A percentile compares a stretch with the other conserved stretches of the same genome.
phyloP scores from a whole-genome alignment of 2,329 filamentous ascomycete genomes.

The Hymenoscyphus fraxineus region DNA sequence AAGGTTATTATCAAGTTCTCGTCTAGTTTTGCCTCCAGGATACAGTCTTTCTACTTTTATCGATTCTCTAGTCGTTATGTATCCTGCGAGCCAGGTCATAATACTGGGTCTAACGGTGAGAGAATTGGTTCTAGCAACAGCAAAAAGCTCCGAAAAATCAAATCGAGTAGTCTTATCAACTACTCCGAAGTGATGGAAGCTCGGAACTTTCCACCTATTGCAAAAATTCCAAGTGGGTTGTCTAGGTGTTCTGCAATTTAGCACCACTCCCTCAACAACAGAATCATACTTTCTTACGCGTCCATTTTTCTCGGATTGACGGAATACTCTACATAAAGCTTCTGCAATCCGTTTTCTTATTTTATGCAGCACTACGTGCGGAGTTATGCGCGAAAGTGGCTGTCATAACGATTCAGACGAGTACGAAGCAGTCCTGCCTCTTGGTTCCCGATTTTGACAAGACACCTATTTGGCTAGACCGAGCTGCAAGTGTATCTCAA shows the following conservation, averaged over 20 bases:
- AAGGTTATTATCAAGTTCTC: not conserved
- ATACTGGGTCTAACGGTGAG: slow-evolving; percentile 5
- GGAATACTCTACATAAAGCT: slow-evolving; percentile 5
- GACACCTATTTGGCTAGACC: not conserved
- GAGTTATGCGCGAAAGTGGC: slow-evolving; percentile 9
- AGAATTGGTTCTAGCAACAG: slow-evolving; percentile 1
- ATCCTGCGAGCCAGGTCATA: slow-evolving; percentile 10
- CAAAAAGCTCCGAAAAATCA: not conserved
- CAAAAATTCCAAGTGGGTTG: not conserved
- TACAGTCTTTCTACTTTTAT: slow-evolving; percentile 1
- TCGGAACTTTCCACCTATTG: not conserved
- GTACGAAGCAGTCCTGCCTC: not conserved
- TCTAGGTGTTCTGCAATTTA: not conserved
- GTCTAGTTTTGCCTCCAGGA: not conserved
- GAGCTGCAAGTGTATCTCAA: slow-evolving; percentile 5
- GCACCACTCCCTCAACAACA: not conserved
- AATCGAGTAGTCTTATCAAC: not conserved
- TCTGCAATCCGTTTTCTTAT: slow-evolving; percentile 9
- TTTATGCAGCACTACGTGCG: slow-evolving; percentile 3
- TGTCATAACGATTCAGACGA: not conserved
- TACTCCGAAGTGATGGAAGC: not conserved
- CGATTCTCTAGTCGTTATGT: slow-evolving; percentile 1
- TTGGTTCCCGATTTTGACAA: not conserved
- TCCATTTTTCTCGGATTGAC: not conserved
- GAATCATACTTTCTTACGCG: not conserved